A percentile compares a stretch with the other conserved stretches of the same genome.
phyloP scores from a whole-genome alignment of 805 yeast genomes.

The Candida chilensis region DNA sequence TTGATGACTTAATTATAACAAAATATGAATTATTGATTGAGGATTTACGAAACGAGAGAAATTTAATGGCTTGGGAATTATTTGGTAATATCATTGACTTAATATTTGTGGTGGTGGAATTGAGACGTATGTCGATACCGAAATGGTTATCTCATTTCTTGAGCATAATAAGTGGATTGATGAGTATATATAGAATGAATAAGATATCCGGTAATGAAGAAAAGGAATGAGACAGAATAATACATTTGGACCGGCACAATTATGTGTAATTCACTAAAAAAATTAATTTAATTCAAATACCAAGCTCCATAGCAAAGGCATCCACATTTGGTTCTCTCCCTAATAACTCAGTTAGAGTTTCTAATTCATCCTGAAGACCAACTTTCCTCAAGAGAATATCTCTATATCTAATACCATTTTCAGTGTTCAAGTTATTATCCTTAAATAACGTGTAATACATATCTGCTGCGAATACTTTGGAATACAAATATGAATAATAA shows the following conservation, averaged over 20 bases:
- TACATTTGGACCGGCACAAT: slow-evolving; percentile 2
- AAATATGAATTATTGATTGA: slow-evolving; percentile 5
- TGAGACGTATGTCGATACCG: slow-evolving; percentile 6
- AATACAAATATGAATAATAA: slow-evolving; percentile 82
- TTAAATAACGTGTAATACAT: slow-evolving; percentile 67
- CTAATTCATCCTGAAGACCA: slow-evolving; percentile 64
- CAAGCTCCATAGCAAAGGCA: slow-evolving; percentile 67
- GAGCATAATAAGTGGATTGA: slow-evolving; percentile 6
- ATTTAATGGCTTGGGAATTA: slow-evolving; percentile 4
- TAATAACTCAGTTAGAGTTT: slow-evolving; percentile 51
- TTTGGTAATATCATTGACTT: slow-evolving; percentile 7
- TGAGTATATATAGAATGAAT: slow-evolving; percentile 10
- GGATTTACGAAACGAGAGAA: slow-evolving; percentile 4
- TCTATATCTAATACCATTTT: slow-evolving; percentile 58
- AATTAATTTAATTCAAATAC: slow-evolving; percentile 19
- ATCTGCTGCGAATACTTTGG: slow-evolving; percentile 80
- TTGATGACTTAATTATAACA: slow-evolving; percentile 2
- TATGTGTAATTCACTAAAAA: slow-evolving; percentile 5
- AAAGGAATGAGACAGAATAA: slow-evolving; percentile 3
- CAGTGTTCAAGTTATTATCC: slow-evolving; percentile 53
- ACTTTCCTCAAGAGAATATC: slow-evolving; percentile 63
- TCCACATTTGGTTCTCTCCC: slow-evolving; percentile 70
- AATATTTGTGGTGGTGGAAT: slow-evolving; percentile 7
- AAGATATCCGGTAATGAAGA: slow-evolving; percentile 6
- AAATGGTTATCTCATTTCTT: slow-evolving; percentile 5